These are phyloP conservation scores for Pseudocercospora cruenta DNA, from an alignment of 2,329 filamentous ascomycete species.

Conservation along the genomic window DNA sequence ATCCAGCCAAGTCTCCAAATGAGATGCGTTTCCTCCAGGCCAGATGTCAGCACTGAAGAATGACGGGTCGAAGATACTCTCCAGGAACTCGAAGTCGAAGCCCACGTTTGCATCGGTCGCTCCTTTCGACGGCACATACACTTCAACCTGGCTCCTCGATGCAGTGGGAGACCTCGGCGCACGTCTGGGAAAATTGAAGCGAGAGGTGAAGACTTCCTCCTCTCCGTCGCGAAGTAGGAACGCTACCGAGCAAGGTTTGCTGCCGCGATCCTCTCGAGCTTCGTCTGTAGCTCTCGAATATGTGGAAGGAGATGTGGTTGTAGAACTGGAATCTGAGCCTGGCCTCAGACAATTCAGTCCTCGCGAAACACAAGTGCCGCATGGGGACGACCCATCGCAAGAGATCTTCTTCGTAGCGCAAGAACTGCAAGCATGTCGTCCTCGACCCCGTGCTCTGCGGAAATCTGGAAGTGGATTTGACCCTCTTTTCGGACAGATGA, in stretches of 20 bases:
- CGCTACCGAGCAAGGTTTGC: not conserved
- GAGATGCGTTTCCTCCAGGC: not conserved
- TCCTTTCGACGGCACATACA: not conserved
- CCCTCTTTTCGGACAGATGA: constrained; percentile 8
- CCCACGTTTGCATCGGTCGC: not conserved
- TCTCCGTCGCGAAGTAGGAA: constrained; percentile 15
- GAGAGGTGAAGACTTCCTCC: constrained; percentile 16
- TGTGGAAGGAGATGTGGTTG: not conserved
- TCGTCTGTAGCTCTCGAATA: constrained; percentile 1
- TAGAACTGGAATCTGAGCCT: not conserved
- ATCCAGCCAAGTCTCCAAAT: not conserved
- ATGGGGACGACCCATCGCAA: constrained; percentile 14
- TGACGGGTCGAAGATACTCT: constrained; percentile 9
- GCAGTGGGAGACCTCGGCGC: not conserved
- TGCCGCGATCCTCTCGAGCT: constrained; percentile 1
- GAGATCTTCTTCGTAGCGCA: constrained; percentile 16
- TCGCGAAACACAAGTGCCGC: constrained; percentile 9
- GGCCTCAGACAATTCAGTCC: not conserved
- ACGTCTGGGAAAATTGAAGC: constrained; percentile 17
- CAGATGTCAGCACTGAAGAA: constrained; percentile 11
- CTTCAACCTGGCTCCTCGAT: not conserved
- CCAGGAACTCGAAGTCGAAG: constrained; percentile 13
- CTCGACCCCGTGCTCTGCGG: constrained; percentile 3
- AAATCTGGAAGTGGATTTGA: not conserved
- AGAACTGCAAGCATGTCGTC: constrained; percentile 11